Percentiles rank a stretch among this genome's conserved stretches.
Conservation (phyloP, 768 basidiomycete species). For the Nevesoporus exiguus region DNA sequence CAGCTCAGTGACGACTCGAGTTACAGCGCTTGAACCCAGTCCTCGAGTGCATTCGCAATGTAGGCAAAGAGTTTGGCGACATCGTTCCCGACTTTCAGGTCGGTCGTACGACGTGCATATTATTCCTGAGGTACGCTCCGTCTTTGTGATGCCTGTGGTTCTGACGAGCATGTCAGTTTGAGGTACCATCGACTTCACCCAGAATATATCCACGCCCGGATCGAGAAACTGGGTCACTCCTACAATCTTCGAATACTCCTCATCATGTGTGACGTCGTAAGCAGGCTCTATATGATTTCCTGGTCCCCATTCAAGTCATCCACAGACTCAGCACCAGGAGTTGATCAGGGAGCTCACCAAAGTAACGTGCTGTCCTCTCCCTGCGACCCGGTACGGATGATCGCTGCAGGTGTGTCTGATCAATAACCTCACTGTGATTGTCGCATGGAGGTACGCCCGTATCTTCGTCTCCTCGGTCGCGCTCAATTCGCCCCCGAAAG, state of each 20-base stretch:
- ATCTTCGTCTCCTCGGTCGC: background rate
- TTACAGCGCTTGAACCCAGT: conserved; percentile 81
- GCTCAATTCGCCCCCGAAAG: conserved; percentile 37
- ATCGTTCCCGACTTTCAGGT: conserved; percentile 95
- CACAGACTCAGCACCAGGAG: conserved; percentile 87
- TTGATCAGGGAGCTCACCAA: conserved; percentile 92
- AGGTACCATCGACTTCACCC: conserved; percentile 96
- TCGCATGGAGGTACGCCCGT: conserved; percentile 78
- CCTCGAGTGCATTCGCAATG: conserved; percentile 81
- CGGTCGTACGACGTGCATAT: conserved; percentile 85
- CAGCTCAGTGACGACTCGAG: background rate
- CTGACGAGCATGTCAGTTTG: conserved; percentile 47
- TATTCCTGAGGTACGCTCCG: conserved; percentile 75
- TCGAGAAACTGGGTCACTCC: conserved; percentile 77
- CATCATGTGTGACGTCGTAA: conserved; percentile 86
- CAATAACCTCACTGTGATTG: conserved; percentile 89
- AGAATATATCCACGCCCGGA: conserved; percentile 91
- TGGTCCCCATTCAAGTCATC: background rate
- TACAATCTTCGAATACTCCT: conserved; percentile 86
- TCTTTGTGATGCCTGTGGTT: background rate
- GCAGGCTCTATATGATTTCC: conserved; percentile 27
- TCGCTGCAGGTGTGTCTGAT: conserved; percentile 68
- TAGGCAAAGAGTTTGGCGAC: conserved; percentile 92
- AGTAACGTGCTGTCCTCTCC: conserved; percentile 34
- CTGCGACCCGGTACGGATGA: background rate